Evolutionary conservation across 164 flowering plant genomes (phyloP), one percentile per base, ranked within the genome.

Genomic region (Magnolia changhungtana): DNA sequence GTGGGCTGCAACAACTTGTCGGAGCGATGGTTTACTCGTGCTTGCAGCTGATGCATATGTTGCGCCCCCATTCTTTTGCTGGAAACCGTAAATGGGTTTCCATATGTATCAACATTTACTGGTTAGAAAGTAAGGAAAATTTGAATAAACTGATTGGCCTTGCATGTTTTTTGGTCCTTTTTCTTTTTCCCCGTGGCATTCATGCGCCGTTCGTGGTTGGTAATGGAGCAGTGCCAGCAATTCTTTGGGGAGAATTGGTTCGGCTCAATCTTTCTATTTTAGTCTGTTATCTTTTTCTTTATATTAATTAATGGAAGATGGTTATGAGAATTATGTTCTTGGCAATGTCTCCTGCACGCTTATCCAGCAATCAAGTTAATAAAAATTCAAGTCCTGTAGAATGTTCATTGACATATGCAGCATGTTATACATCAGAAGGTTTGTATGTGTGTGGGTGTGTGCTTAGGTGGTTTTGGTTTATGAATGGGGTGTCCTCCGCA

Each of bases 101-200:
- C 81, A 77, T 72, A 69, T 87, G 92, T 88, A 85, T 84, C 86
- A 82, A 82, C 82, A 78, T 80, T 83, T 69, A 75, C 78, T 79
- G 72, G 74, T 72, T 85, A 84, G 84, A 75, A 64, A 77, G 71
- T 73, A 75, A 72, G 81, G 80, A 55, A 77, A 81, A 69, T 73
- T 75, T 74, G 71, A 85, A 87, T 84, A 87, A 85, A 71, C 79
- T 79, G 78, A 83, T 79, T 79, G 75, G 68, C 76, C 82, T 84
- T 73, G 74, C 69, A 31, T 24, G 58, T 66, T 66, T 14, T 64
- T 27, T 75, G 76, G 76, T 23, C 74, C 50, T 71, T 71, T 20
- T 71, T 71, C 16, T n/a, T 52, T 16, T 16, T 16, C 61, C 61
- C 16, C 1, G 61, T 9, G 19, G 61, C 61, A 55, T 55, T 37